Evolutionary conservation across 208 protist species (phyloP).

Genomic region (Crithidia expoeki): DNA sequence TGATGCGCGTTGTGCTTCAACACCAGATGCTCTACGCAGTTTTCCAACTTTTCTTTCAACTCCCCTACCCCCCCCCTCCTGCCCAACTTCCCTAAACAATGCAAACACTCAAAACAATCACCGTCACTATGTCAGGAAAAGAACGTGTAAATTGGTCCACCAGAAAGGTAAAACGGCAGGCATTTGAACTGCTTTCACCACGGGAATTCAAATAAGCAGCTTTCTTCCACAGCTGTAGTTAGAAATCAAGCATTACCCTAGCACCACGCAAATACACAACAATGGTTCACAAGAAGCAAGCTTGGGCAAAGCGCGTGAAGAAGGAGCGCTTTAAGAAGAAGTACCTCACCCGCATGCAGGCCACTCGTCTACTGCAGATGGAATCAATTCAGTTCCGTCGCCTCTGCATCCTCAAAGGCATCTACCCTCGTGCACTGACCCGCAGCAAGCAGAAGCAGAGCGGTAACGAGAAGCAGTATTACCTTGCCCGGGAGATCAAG

Average conservation of each 20-base stretch:
- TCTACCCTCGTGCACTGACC: conserved; percentile 97
- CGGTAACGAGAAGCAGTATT: conserved; percentile 97
- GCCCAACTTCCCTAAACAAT: too few relatives aligned
- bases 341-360: conserved; percentile 94
- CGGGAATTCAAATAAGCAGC: too few relatives aligned
- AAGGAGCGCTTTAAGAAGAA: conserved; percentile 92
- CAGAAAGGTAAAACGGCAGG: too few relatives aligned
- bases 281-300: conserved; percentile 86
- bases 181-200: too few relatives aligned
- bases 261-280: neutral
- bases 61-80: neutral
- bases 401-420: conserved; percentile 99
- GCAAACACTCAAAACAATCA: neutral
- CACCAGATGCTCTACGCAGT: too few relatives aligned
- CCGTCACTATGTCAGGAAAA: too few relatives aligned
- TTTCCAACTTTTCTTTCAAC: neutral
- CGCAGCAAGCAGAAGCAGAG: conserved; percentile 96
- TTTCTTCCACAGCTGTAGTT: too few relatives aligned
- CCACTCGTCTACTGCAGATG: conserved; percentile 93
- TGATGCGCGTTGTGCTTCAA: too few relatives aligned
- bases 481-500: conserved; percentile 97
- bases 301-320: conserved; percentile 89
- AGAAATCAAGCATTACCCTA: neutral
- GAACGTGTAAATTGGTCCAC: too few relatives aligned
- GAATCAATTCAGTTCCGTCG: conserved; percentile 93